Base-by-base conservation (phyloP, 495 filamentous ascomycete genomes). In the Xylaria palmicola region DNA sequence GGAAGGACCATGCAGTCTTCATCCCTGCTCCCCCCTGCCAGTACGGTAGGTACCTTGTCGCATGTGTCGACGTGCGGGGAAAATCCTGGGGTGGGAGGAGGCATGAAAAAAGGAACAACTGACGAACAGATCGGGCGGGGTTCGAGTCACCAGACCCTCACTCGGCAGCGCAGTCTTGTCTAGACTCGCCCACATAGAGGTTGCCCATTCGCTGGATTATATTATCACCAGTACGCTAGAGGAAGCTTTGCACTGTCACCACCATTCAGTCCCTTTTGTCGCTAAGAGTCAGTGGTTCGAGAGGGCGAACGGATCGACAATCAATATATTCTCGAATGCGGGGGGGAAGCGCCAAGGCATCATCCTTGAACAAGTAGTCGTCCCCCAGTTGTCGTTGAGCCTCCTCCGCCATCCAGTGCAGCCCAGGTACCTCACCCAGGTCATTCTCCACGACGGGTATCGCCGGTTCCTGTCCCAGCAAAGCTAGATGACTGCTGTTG, bases 1-100 rank as follows among this genome's bases (percentile, higher is more conserved):
- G 26, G 32, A 56, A 56, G 53, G 53, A 56, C 53, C 55, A 58
- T 58, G 55, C 55, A 56, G 53, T 10, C 27, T 44, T 58, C 60
- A 60, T 37, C 24, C 9, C 59, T 56, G 50, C 67, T 24, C 27
- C n/a, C 19, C 13, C 27, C 19, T 19, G 34, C 9, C 36, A 54
- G 32, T 43, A n/a, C 13, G 4, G 13, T 32, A 41, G 40, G 37
- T 6, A 55, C 54, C 41, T 19, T 57, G 54, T 10, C 54, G 41
- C 41, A 57, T 57, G 54, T 57, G 40, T 34, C 24, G 5, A 19
- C 55, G 55, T 58, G 55, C 55, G 55, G 55, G 44, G 55, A 43
- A 58, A 39, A 58, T 49, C 43, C 44, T 49, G 30, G 54, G 53
- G 40, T 20, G 6, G 45, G 45, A 29, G 24, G 27, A 24, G 17